Conservation (phyloP, 2,329 filamentous ascomycete species). For the Cadophora sp. region DNA sequence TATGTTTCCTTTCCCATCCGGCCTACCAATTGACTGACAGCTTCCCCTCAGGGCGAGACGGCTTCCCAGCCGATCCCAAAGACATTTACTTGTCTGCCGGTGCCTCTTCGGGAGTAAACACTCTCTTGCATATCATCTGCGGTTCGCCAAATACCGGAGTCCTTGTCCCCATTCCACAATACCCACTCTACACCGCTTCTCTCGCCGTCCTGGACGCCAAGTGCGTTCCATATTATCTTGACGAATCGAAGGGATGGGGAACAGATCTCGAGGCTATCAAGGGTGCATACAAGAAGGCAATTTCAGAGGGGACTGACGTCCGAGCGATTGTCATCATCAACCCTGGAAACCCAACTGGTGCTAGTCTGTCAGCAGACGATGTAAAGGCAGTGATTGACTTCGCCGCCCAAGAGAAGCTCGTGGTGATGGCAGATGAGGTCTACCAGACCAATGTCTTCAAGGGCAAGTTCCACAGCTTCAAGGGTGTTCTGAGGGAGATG, state of each 20-base stretch:
- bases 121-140: slow-evolving; percentile 89
- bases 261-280: slow-evolving; percentile 84
- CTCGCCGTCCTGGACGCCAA: slow-evolving; percentile 84
- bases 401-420: slow-evolving; percentile 82
- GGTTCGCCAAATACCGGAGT: slow-evolving; percentile 78
- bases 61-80: slow-evolving; percentile 79
- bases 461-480: slow-evolving; percentile 95
- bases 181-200: slow-evolving; percentile 95
- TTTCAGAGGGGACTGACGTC: slow-evolving; percentile 80
- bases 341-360: slow-evolving; percentile 96
- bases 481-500: slow-evolving; percentile 81
- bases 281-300: slow-evolving; percentile 74
- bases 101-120: slow-evolving; percentile 94
- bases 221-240: slow-evolving; percentile 91
- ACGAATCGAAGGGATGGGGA: slow-evolving; percentile 86
- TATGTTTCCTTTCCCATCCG: slow-evolving; percentile 50
- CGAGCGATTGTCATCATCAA: slow-evolving; percentile 97
- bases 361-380: slow-evolving; percentile 79
- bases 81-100: slow-evolving; percentile 91
- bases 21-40: slow-evolving; percentile 12
- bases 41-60: slow-evolving; percentile 73
- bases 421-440: slow-evolving; percentile 94
- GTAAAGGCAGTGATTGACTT: slow-evolving; percentile 87
- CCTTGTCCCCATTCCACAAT: slow-evolving; percentile 95
- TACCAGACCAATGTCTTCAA: slow-evolving; percentile 99